Conservation (phyloP, 2,329 filamentous ascomycete species). For the Colletotrichum lupini region DNA sequence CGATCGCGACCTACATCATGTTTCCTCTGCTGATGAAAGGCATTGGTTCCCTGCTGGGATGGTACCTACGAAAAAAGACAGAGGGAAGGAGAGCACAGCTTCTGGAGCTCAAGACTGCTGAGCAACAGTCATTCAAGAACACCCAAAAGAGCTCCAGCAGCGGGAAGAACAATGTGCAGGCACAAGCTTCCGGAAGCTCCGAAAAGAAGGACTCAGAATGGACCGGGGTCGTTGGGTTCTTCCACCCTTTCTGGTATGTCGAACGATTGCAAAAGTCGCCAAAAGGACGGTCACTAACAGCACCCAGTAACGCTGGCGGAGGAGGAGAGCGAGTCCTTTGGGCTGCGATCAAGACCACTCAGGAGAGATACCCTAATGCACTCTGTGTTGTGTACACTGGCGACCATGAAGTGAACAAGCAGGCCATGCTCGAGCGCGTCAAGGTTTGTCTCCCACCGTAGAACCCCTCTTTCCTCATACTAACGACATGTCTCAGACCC, state of each 20-base stretch:
- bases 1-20: conserved; percentile 45
- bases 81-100: conserved; percentile 70
- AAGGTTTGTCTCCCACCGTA: conserved; percentile 60
- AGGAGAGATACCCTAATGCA: conserved; percentile 87
- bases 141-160: conserved; percentile 58
- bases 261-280: not conserved
- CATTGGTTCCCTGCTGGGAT: conserved; percentile 63
- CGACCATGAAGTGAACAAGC: conserved; percentile 88
- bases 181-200: conserved; percentile 19
- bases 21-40: conserved; percentile 50
- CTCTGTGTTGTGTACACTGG: conserved; percentile 96
- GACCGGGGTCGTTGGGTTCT: conserved; percentile 92
- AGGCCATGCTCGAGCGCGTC: conserved; percentile 80
- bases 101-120: conserved; percentile 60
- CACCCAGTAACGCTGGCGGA: conserved; percentile 86
- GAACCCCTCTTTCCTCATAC: not conserved
- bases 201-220: conserved; percentile 70
- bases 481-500: conserved; percentile 62
- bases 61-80: conserved; percentile 71
- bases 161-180: conserved; percentile 74
- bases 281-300: conserved; percentile 24
- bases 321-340: conserved; percentile 96
- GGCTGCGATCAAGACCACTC: conserved; percentile 92
- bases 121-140: conserved; percentile 49
- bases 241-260: conserved; percentile 93